Evolutionary conservation across 2,329 filamentous ascomycete genomes (phyloP).

Genomic region (Penicillium sp.): DNA sequence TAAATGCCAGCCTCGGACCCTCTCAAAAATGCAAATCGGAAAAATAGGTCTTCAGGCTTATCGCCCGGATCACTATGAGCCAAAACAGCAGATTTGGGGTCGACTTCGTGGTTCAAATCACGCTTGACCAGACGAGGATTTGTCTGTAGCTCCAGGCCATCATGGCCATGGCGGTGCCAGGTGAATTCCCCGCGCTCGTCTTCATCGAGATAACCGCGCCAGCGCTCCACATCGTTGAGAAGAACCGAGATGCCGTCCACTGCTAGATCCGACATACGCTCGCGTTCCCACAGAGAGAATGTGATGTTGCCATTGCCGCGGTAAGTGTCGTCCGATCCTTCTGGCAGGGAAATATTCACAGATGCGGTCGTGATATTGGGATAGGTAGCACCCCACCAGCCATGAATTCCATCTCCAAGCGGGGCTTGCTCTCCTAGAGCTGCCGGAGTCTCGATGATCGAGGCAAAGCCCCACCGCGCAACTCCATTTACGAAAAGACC

Average conservation of each 20-base stretch:
- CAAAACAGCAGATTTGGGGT: constrained; percentile 9
- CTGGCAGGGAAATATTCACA: constrained; percentile 45
- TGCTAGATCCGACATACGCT: constrained; percentile 37
- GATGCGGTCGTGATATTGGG: constrained; percentile 54
- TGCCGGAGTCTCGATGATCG: constrained; percentile 76
- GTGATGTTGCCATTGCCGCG: constrained; percentile 46
- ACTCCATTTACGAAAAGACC: constrained; percentile 93
- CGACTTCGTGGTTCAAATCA: constrained; percentile 10
- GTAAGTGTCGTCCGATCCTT: constrained; percentile 26
- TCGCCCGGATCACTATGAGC: constrained; percentile 22
- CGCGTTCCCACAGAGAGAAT: constrained; percentile 41
- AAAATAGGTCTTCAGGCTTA: constrained; percentile 43
- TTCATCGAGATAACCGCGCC: constrained; percentile 55
- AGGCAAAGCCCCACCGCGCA: constrained; percentile 89
- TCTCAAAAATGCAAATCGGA: constrained; percentile 47
- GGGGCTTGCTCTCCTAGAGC: constrained; percentile 57
- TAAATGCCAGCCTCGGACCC: constrained; percentile 40
- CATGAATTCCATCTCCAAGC: constrained; percentile 43
- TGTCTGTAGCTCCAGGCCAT: constrained; percentile 35
- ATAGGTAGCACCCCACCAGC: constrained; percentile 42
- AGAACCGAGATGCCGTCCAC: constrained; percentile 59
- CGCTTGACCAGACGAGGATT: constrained; percentile 22
- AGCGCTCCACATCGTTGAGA: constrained; percentile 63
- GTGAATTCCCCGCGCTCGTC: constrained; percentile 47
- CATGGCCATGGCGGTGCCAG: constrained; percentile 46